A percentile compares a stretch with the other conserved stretches of the same genome.
Evolutionary conservation across 1,139 yeast species (phyloP).

Genomic region (Yamadazyma friedrichii): DNA sequence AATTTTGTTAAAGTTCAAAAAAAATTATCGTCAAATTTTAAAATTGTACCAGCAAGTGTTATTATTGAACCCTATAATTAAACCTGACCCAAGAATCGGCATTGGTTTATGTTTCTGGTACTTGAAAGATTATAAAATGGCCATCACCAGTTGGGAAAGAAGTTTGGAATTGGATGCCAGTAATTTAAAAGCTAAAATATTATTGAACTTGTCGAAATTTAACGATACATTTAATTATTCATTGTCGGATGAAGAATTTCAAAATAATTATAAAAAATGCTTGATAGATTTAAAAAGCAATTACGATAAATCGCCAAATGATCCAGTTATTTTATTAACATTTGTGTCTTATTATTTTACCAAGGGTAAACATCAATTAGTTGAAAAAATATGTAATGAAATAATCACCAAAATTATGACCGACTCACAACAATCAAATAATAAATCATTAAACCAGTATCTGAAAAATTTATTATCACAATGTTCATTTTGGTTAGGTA

Average conservation of each 20-base stretch:
- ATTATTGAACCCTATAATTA: slow-evolving; percentile 68
- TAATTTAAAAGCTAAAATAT: slow-evolving; percentile 61
- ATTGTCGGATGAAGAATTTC: slow-evolving; percentile 58
- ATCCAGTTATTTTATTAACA: slow-evolving; percentile 44
- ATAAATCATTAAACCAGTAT: slow-evolving; percentile 23
- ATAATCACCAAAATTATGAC: slow-evolving; percentile 40
- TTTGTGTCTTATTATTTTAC: slow-evolving; percentile 59
- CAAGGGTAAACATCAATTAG: slow-evolving; percentile 55
- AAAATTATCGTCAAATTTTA: slow-evolving; percentile 71
- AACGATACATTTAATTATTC: slow-evolving; percentile 62
- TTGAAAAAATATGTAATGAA: slow-evolving; percentile 54
- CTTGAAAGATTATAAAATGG: slow-evolving; percentile 74
- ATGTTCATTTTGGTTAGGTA: slow-evolving; percentile 82
- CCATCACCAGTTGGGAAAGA: slow-evolving; percentile 80
- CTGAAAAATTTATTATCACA: slow-evolving; percentile 58
- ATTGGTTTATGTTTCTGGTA: slow-evolving; percentile 94
- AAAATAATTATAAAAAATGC: slow-evolving; percentile 47
- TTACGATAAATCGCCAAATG: slow-evolving; percentile 23
- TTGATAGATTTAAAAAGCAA: slow-evolving; percentile 31
- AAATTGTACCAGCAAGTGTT: slow-evolving; percentile 82
- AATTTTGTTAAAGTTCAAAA: slow-evolving; percentile 62
- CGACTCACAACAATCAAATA: slow-evolving; percentile 3
- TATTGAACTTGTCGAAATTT: slow-evolving; percentile 68
- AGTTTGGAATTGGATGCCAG: slow-evolving; percentile 64
- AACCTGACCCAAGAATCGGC: slow-evolving; percentile 94